Evolutionary conservation across 441 rosid genomes (phyloP).

Genomic region (Brassica hybrid): DNA sequence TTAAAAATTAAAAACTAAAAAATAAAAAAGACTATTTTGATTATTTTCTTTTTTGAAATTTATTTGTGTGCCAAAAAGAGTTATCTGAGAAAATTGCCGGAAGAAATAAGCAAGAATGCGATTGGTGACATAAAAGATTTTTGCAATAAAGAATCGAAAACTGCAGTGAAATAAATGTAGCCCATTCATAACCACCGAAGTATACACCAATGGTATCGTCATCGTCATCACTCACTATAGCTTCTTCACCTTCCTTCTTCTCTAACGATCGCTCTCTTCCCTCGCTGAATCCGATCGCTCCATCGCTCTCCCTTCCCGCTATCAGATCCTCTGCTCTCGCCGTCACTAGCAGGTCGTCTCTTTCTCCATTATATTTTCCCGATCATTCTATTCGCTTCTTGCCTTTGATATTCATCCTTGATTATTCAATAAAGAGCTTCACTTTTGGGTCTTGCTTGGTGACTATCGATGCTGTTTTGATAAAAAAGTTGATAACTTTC

Average conservation of each 20-base stretch:
- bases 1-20: no score
- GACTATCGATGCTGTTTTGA: not conserved
- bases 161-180: no score
- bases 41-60: no score
- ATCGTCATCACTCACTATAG: constrained; percentile 12
- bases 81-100: no score
- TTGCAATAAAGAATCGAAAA: no score
- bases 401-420: constrained; percentile 6
- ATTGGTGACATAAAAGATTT: no score
- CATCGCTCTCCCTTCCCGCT: not conserved
- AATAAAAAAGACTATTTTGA: no score
- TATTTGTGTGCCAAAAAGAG: no score
- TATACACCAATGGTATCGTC: constrained; percentile 17
- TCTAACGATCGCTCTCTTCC: constrained; percentile 9
- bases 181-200: no score
- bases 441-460: not conserved
- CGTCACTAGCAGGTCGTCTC: constrained; percentile 23
- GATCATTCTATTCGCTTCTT: not conserved
- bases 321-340: constrained; percentile 13
- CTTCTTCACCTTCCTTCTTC: constrained; percentile 9
- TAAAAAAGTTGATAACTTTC: not conserved
- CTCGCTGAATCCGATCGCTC: constrained; percentile 9
- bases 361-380: not conserved
- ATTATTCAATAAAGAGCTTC: not conserved
- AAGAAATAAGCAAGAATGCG: no score